phyloP scores from a whole-genome alignment of 371 early-diverging fungal genomes.

The Zopfochytrium polystomum region DNA sequence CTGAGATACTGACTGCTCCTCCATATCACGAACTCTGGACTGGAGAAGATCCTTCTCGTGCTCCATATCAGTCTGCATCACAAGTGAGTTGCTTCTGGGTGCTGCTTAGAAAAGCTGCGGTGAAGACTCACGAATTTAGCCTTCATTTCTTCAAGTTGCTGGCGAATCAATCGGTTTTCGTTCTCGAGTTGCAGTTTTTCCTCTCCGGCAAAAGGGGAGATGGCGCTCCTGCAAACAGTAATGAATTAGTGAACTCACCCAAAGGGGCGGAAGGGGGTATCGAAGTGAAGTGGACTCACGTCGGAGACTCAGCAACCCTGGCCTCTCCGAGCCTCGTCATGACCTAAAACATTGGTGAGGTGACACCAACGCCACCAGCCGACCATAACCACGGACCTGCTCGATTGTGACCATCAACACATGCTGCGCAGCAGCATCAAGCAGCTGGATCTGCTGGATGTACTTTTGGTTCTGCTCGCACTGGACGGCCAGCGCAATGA shows the following conservation, averaged over 20 bases:
- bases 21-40: slow-evolving; percentile 67
- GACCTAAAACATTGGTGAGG: background rate
- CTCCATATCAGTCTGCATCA: slow-evolving; percentile 60
- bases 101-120: background rate
- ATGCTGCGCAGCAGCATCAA: slow-evolving; percentile 69
- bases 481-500: slow-evolving; percentile 81
- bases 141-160: slow-evolving; percentile 56
- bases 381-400: no score
- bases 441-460: slow-evolving; percentile 74
- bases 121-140: slow-evolving; percentile 56
- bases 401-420: slow-evolving; percentile 86
- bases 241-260: background rate
- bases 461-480: slow-evolving; percentile 72
- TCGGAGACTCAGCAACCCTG: background rate
- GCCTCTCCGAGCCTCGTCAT: slow-evolving; percentile 10
- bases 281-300: no score
- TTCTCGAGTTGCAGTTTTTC: slow-evolving; percentile 44
- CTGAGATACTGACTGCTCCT: slow-evolving; percentile 57
- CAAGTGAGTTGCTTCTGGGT: background rate
- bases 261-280: no score
- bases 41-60: slow-evolving; percentile 64
- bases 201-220: slow-evolving; percentile 7
- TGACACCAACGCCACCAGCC: no score
- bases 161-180: slow-evolving; percentile 53
- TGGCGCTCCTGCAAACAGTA: slow-evolving; percentile 8